A percentile compares a stretch with the other conserved stretches of the same genome.
Evolutionary conservation across 345 rosid species (phyloP).

Genomic region (Hibiscus trionum): DNA sequence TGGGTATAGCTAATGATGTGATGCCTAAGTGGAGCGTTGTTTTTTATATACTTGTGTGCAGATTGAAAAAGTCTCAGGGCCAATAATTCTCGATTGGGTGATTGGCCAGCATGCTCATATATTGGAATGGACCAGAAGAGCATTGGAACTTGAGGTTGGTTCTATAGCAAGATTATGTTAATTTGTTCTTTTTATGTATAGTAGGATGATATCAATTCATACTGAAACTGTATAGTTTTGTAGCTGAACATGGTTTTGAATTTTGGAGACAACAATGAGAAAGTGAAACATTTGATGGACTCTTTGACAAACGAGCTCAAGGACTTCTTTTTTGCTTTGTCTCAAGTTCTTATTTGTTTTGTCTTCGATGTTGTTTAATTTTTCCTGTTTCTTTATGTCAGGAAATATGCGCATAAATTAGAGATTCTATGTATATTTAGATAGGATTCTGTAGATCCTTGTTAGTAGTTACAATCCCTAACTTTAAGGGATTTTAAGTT

Average conservation of each 20-base stretch:
- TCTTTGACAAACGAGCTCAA: neutral
- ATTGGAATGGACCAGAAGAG: constrained; percentile 89
- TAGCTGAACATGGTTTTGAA: neutral
- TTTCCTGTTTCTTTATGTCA: neutral
- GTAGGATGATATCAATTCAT: neutral
- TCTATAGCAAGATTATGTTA: constrained; percentile 7
- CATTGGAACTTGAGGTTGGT: constrained; percentile 85
- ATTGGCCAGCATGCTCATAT: constrained; percentile 85
- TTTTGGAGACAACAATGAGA: neutral
- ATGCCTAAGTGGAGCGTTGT: neutral
- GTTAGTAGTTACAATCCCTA: no score
- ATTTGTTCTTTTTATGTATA: neutral
- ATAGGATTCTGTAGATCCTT: no score
- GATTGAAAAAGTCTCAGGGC: constrained; percentile 64
- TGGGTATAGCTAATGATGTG: neutral
- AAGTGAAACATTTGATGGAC: neutral
- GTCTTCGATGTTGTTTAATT: neutral
- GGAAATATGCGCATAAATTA: no score
- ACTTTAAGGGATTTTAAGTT: no score
- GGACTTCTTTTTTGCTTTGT: neutral
- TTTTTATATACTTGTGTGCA: constrained; percentile 26
- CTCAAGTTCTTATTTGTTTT: neutral
- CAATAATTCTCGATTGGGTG: constrained; percentile 91
- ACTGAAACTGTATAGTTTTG: neutral
- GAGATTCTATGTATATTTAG: no score